phyloP scores from a whole-genome alignment of 2,329 filamentous ascomycete genomes.

The Aotearoamyces nothofagi region DNA sequence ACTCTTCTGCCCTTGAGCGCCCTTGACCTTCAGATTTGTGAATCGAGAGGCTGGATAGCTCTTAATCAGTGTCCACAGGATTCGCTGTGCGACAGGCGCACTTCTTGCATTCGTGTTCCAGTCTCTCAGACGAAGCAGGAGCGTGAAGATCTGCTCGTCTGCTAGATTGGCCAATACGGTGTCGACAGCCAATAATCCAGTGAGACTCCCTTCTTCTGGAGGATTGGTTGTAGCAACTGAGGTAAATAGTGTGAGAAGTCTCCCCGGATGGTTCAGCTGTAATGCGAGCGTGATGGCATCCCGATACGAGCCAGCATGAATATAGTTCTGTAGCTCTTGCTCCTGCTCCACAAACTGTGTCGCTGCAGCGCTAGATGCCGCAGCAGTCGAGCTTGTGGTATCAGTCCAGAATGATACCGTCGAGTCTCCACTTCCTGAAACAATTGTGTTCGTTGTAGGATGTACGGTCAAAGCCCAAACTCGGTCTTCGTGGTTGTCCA shows the following conservation, averaged over 20 bases:
- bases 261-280: conserved; percentile 84
- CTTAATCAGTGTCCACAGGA: conserved; percentile 65
- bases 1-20: conserved; percentile 42
- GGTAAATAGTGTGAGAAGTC: conserved; percentile 72
- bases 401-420: conserved; percentile 94
- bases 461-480: conserved; percentile 81
- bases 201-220: conserved; percentile 47
- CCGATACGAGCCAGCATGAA: conserved; percentile 73
- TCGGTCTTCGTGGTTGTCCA: conserved; percentile 93
- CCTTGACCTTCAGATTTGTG: conserved; percentile 49
- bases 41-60: conserved; percentile 70
- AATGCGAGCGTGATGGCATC: conserved; percentile 86
- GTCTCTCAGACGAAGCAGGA: conserved; percentile 73
- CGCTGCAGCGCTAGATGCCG: conserved; percentile 56
- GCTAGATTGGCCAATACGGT: conserved; percentile 66
- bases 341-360: conserved; percentile 82
- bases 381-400: conserved; percentile 68
- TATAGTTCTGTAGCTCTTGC: conserved; percentile 86
- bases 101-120: conserved; percentile 96
- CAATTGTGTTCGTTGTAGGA: conserved; percentile 52
- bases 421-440: conserved; percentile 85
- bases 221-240: conserved; percentile 51
- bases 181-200: conserved; percentile 58
- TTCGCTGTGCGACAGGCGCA: conserved; percentile 68
- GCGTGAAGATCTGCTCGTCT: conserved; percentile 70